Conservation (phyloP, 2,329 filamentous ascomycete genomes). For the Didymellaceae sp. region DNA sequence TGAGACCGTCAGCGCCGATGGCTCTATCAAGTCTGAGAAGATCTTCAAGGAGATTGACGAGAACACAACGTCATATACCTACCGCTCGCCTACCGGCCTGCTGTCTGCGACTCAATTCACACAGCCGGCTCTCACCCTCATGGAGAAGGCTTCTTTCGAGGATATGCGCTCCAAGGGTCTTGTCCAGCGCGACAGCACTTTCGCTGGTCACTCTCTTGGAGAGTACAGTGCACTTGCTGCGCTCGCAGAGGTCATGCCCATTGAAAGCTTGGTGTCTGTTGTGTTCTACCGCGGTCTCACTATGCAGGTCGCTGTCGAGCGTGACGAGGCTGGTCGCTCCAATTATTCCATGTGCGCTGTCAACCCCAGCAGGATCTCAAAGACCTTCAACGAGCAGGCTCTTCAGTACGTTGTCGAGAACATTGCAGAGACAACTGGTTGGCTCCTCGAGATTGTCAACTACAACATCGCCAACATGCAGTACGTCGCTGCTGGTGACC, state of each 20-base stretch:
- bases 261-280: slow-evolving; percentile 95
- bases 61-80: slow-evolving; percentile 93
- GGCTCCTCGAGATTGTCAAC: slow-evolving; percentile 99
- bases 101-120: slow-evolving; percentile 98
- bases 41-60: slow-evolving; percentile 99
- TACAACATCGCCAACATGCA: slow-evolving; percentile 78
- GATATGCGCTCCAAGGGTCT: slow-evolving; percentile 98
- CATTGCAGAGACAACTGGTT: slow-evolving; percentile 90
- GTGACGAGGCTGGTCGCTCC: slow-evolving; percentile 87
- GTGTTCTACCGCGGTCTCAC: slow-evolving; percentile 99
- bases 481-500: slow-evolving; percentile 71
- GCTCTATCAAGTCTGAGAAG: slow-evolving; percentile 94
- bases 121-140: slow-evolving; percentile 93
- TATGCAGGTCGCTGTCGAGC: slow-evolving; percentile 99
- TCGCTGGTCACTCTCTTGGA: slow-evolving; percentile 95
- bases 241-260: slow-evolving; percentile 98
- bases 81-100: slow-evolving; percentile 91
- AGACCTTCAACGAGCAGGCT: slow-evolving; percentile 98
- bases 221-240: slow-evolving; percentile 98
- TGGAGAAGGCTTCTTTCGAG: slow-evolving; percentile 99
- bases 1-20: slow-evolving; percentile 93
- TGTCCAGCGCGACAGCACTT: slow-evolving; percentile 94
- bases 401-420: slow-evolving; percentile 96
- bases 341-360: slow-evolving; percentile 99
- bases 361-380: slow-evolving; percentile 96